Evolutionary conservation across 1,284 basidiomycete species (phyloP), one percentile per base, ranked within the genome.

Genomic region (Hemileia vastatrix): DNA sequence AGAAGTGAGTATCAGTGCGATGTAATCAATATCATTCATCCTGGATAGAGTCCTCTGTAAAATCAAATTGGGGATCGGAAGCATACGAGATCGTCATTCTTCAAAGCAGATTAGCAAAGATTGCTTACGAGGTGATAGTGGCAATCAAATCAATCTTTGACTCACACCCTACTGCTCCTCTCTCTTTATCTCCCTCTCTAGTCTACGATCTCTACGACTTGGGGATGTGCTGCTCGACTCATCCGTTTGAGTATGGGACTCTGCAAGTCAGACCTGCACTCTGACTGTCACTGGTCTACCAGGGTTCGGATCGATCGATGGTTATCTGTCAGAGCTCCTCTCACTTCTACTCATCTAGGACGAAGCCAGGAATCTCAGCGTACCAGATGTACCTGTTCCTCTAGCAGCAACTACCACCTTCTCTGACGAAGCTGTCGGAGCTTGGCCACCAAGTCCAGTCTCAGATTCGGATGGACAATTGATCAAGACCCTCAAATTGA

Each of bases 191-290:
- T n/a, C n/a, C n/a, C n/a, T n/a, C n/a, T n/a, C n/a, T n/a, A n/a
- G n/a, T n/a, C n/a, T n/a, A n/a, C n/a, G n/a, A n/a, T n/a, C n/a
- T n/a, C n/a, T n/a, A n/a, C n/a, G n/a, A n/a, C n/a, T n/a, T n/a
- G n/a, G n/a, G n/a, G 71, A 8, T 72, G 69, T 47, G 72, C 70
- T 2, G 72, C 69, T 19, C 68, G 72, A 11, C 70, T 75, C 19
- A 55, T 75, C 54, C 70, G 72, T 48, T 64, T 75, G 8, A 68
- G 70, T 8, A 70, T n/a, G 72, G 58, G 70, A 70, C 54, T 73
- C 72, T 4, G 64, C 70, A 51, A 68, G 63, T 5, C 69, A 74
- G 56, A 71, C 69, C 15, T 73, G 72, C 56, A 72, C 72, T 8
- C 65, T 75, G 9, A 61, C 71, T 45, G 65, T 75, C 31, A 73